These are phyloP conservation scores for Chalciporus piperatus DNA, from an alignment of 768 basidiomycete species.

Conservation along the genomic window DNA sequence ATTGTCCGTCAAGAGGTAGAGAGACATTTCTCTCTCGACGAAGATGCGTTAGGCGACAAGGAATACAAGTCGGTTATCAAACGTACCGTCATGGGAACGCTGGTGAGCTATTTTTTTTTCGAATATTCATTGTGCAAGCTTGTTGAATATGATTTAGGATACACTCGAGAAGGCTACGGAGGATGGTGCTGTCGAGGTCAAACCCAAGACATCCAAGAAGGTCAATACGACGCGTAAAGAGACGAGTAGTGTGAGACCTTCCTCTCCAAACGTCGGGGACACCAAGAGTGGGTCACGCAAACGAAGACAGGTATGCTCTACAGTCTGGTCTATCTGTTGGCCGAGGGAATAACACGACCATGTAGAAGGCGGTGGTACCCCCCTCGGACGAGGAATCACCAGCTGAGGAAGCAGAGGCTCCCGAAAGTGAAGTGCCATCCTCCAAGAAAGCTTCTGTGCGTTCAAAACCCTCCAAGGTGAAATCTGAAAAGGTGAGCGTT, in stretches of 20 bases:
- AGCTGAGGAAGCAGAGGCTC: neutral
- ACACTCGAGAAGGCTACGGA: constrained; percentile 9
- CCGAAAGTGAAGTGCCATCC: constrained; percentile 1
- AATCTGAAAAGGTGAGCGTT: neutral
- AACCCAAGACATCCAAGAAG: constrained; percentile 6
- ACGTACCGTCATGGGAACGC: constrained; percentile 14
- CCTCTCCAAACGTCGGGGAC: neutral
- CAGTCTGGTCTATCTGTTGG: neutral
- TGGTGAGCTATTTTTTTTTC: constrained; percentile 8
- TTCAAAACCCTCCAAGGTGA: constrained; percentile 12
- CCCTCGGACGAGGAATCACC: neutral
- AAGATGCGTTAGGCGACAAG: constrained; percentile 40
- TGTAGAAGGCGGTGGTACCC: neutral
- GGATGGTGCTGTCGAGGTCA: neutral
- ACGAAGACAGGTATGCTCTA: constrained; percentile 12
- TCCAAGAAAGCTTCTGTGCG: constrained; percentile 12
- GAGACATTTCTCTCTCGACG: constrained; percentile 40
- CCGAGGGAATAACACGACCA: neutral
- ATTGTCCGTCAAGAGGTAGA: constrained; percentile 53
- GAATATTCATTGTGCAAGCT: neutral
- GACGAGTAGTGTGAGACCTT: neutral
- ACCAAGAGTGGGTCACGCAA: constrained; percentile 7
- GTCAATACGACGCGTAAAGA: constrained; percentile 1
- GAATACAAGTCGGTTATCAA: constrained; percentile 50
- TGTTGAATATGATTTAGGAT: constrained; percentile 3